Base-by-base conservation (phyloP, 768 basidiomycete species). In the Auricularia auricula-judae region DNA sequence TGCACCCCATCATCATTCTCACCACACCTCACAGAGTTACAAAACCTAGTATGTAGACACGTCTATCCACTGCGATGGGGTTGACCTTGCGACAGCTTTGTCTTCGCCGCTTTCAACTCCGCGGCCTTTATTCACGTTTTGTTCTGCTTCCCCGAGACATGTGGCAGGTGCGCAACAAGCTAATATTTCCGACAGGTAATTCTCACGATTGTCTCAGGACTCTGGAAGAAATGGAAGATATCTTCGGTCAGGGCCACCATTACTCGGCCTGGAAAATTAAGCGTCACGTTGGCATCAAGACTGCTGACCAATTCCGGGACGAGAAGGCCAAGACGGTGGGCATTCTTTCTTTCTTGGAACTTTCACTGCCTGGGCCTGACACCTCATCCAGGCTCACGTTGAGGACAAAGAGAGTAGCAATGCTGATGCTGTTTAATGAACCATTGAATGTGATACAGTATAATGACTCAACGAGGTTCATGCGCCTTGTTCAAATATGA, bases 141-240 rank as follows among this genome's bases (percentile, higher is more conserved):
- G 70, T 89, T 91, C 81, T 86, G 86, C 80, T 91, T 83, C 80
- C 89, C 88, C 12, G 89, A 91, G 74, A 89, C 88, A 2, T 84
- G 84, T 14, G 84, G 84, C 3, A 80, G 43, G 43, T 44, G 18
- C 43, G 43, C 43, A 18, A 44, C 11, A 34, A 29, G 16, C 33
- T 12, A 23, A 21, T 23, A 42, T 8, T 11, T 54, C 29, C 5
- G 7, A 29, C 47, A 59, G 66, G 66, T 14, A 68, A 66, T 61
- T 66, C 43, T 44, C 43, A 44, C 43, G 70, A 5, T 63, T 44
- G 11, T 18, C 43, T 44, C 18, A 44, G 87, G 0, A 82, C 86
- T 2, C 81, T 91, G 8, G 89, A 91, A 74, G 89, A 91, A 73
- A 80, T 91, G 51, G 89, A 91, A 71, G 88, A 86, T 4, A 82